A percentile compares a stretch with the other conserved stretches of the same genome.
Conservation (phyloP, 2,329 filamentous ascomycete genomes). For the Capronia coronata region DNA sequence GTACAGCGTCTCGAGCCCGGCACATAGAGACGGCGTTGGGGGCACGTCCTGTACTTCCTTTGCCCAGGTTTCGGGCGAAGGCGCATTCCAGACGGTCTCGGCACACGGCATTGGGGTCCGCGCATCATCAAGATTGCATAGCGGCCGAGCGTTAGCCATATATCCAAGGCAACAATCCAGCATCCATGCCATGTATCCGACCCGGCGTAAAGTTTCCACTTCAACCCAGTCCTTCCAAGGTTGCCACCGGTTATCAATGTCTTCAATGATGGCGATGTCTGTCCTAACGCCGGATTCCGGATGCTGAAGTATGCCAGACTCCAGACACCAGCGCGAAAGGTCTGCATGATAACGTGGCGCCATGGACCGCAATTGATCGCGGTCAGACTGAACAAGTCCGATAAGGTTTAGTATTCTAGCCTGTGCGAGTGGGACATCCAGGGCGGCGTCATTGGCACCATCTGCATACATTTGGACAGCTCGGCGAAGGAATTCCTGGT, state of each 20-base stretch:
- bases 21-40: constrained; percentile 11
- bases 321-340: constrained; percentile 23
- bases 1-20: constrained; percentile 43
- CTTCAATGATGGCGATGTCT: neutral
- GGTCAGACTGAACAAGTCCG: constrained; percentile 19
- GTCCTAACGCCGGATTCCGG: constrained; percentile 1
- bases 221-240: constrained; percentile 39
- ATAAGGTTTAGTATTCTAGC: constrained; percentile 23
- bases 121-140: constrained; percentile 36
- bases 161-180: constrained; percentile 36
- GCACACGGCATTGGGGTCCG: constrained; percentile 36
- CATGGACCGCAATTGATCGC: constrained; percentile 15
- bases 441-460: constrained; percentile 4
- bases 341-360: constrained; percentile 24
- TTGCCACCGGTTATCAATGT: neutral
- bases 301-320: constrained; percentile 22
- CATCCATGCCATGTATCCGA: constrained; percentile 39
- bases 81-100: constrained; percentile 39
- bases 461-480: constrained; percentile 28
- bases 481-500: constrained; percentile 40
- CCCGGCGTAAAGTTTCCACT: constrained; percentile 35
- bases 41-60: constrained; percentile 3
- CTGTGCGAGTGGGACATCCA: constrained; percentile 19
- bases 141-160: constrained; percentile 32
- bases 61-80: constrained; percentile 33